Percentiles rank a stretch among this genome's conserved stretches.
Conservation (phyloP, 2,329 filamentous ascomycete species). For the Erysiphe neolycopersici region DNA sequence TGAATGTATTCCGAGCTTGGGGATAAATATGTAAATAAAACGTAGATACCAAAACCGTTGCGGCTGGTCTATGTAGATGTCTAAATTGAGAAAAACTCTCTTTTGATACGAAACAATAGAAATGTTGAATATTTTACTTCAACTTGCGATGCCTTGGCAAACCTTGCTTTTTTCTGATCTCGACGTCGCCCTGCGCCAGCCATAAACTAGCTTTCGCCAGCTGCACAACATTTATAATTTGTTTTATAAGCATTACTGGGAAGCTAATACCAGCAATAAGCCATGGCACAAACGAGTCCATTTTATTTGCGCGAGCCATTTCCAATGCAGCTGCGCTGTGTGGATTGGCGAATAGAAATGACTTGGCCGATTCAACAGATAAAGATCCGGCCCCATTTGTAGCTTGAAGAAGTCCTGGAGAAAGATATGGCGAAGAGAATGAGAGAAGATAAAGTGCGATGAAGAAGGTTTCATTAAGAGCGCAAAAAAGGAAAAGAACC, state of each 20-base stretch:
- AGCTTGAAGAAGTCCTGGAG: conserved; percentile 48
- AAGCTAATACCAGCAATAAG: conserved; percentile 54
- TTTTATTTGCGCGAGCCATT: conserved; percentile 81
- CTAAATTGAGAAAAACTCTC: too few relatives aligned
- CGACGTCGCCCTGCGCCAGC: conserved; percentile 74
- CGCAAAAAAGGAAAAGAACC: conserved; percentile 76
- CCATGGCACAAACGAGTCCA: conserved; percentile 53
- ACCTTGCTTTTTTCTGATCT: conserved; percentile 29
- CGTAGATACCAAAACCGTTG: too few relatives aligned
- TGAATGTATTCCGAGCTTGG: too few relatives aligned
- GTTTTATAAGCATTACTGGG: conserved; percentile 76
- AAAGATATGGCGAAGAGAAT: conserved; percentile 75
- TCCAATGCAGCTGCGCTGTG: conserved; percentile 85
- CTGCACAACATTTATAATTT: conserved; percentile 82
- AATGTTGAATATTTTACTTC: conserved; percentile 3
- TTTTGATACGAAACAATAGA: too few relatives aligned
- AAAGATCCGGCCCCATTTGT: conserved; percentile 39
- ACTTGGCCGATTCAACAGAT: conserved; percentile 33
- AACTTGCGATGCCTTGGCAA: conserved; percentile 21
- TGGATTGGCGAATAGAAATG: conserved; percentile 59
- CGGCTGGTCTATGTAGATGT: too few relatives aligned
- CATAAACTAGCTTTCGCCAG: conserved; percentile 78
- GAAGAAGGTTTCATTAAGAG: conserved; percentile 88
- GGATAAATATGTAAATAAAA: too few relatives aligned
- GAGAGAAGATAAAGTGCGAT: conserved; percentile 93